These are phyloP conservation scores for Lumnitzera racemosa DNA, from an alignment of 345 rosid genomes.

Conservation along the genomic window DNA sequence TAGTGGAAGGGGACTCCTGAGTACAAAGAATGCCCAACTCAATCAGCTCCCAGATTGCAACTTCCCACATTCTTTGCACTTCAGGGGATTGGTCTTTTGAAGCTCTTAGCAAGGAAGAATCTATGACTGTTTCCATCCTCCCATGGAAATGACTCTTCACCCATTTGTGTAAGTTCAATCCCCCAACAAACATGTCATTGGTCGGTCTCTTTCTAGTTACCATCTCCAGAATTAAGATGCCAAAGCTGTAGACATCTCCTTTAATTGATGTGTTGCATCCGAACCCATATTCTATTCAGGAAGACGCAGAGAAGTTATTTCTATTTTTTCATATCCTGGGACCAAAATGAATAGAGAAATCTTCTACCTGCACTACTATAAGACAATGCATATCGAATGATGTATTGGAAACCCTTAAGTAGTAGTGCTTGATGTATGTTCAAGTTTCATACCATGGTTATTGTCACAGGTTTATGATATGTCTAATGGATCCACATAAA, in stretches of 20 bases:
- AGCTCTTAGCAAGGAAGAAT: slow-evolving; percentile 33
- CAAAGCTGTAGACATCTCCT: slow-evolving; percentile 61
- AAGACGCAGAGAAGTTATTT: not conserved
- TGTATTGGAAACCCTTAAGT: no score
- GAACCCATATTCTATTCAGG: slow-evolving; percentile 37
- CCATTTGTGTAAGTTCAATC: slow-evolving; percentile 43
- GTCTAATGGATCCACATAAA: no score
- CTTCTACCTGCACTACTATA: no score
- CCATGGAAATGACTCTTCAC: slow-evolving; percentile 32
- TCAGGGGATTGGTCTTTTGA: slow-evolving; percentile 31
- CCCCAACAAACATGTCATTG: slow-evolving; percentile 36
- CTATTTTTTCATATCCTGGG: no score
- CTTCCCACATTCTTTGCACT: slow-evolving; percentile 44
- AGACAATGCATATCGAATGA: no score
- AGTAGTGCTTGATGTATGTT: no score
- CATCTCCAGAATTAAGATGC: slow-evolving; percentile 46
- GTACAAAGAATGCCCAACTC: slow-evolving; percentile 58
- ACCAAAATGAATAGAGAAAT: no score
- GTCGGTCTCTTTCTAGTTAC: slow-evolving; percentile 50
- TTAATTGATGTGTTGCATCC: slow-evolving; percentile 40
- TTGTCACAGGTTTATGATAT: no score
- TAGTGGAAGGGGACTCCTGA: slow-evolving; percentile 38
- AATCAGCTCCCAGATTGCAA: slow-evolving; percentile 31
- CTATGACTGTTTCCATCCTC: slow-evolving; percentile 33
- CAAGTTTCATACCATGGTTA: no score